phyloP scores from a whole-genome alignment of 2,329 filamentous ascomycete species.

The Metarhizium brunneum region DNA sequence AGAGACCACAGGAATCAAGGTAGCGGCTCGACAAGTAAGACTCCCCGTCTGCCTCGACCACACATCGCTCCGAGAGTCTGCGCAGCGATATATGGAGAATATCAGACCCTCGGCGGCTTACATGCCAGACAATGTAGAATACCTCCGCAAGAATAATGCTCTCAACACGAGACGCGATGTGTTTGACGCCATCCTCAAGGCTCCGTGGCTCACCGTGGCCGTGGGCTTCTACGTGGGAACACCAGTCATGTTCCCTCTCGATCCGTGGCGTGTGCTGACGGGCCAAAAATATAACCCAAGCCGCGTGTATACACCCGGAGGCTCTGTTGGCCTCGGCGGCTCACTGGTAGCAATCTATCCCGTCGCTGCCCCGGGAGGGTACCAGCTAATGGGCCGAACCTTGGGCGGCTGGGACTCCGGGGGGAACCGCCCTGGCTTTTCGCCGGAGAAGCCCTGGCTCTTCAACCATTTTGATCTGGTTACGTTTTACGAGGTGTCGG shows the following conservation, averaged over 20 bases:
- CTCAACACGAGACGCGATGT: slow-evolving; percentile 21
- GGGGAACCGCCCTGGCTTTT: slow-evolving; percentile 20
- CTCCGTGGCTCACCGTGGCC: slow-evolving; percentile 18
- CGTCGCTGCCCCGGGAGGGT: slow-evolving; percentile 28
- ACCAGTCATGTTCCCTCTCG: slow-evolving; percentile 14
- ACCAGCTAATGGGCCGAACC: slow-evolving; percentile 24
- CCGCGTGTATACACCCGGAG: slow-evolving; percentile 24
- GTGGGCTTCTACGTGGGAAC: slow-evolving; percentile 20
- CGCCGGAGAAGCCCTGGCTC: slow-evolving; percentile 22
- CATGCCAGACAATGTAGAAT: slow-evolving; percentile 49
- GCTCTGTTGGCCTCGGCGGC: slow-evolving; percentile 27
- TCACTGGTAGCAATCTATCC: slow-evolving; percentile 26
- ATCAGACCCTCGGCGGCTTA: slow-evolving; percentile 50
- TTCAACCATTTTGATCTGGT: slow-evolving; percentile 26
- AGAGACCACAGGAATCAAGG: slow-evolving; percentile 9
- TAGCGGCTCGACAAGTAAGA: slow-evolving; percentile 15
- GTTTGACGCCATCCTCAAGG: slow-evolving; percentile 22
- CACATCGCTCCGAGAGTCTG: slow-evolving; percentile 23
- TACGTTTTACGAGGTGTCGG: slow-evolving; percentile 23
- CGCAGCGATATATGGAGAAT: slow-evolving; percentile 46
- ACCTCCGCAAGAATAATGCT: slow-evolving; percentile 29
- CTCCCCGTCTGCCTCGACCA: slow-evolving; percentile 23
- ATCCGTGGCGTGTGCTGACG: slow-evolving; percentile 12
- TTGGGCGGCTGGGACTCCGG: slow-evolving; percentile 25
- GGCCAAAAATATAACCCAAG: slow-evolving; percentile 25